Base-by-base conservation (phyloP, 1,139 yeast genomes). In the Neolecta irregularis region DNA sequence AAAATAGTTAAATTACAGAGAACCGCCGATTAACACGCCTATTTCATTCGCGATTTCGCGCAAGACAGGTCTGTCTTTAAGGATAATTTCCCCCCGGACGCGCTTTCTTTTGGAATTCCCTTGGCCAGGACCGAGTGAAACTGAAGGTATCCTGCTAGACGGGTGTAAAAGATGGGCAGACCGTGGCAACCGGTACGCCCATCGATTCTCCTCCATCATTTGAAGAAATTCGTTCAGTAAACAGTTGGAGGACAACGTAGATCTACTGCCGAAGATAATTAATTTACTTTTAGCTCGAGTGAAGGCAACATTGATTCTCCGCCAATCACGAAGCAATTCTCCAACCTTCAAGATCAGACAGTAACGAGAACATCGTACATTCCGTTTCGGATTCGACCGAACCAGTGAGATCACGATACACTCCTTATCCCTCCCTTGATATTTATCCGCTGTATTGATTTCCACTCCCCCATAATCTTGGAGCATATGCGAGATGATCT, bases 371-470 rank as follows among this genome's bases (percentile, higher is more conserved):
- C 7, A 16, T 18, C 15, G 5, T 24, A 24, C 5, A 24, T 24
- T 30, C 9, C 64, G 61, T n/a, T 68, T 67, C 2, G 61, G 59
- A 50, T 85, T 88, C 2, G 93, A 75, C 31, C 94, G 62, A 3
- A 85, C 96, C 44, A 88, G 58, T 1, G 96, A 83, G 5, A 91
- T 72, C 2, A 91, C 69, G 9, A 91, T 72, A 48, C 93, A 75
- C 35, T 83, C 91, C 53, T 83, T 88, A 53, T 91, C 99, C 38
- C 95, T 65, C 0, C 98, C 99, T 56, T 91, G 98, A 46, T 78
- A 88, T 45, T 80, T 88, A 54, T 91, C 99, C 0, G 95, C 96
- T 0, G 98, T 91, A 41, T 88, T 60, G 18, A 80, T 65, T 47
- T 88, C 96, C 26, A 88, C 58, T 1, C 62, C 67, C 25, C 52